These are phyloP conservation scores for Stenocarpella maydis DNA, from an alignment of 2,329 filamentous ascomycete genomes.

Conservation along the genomic window DNA sequence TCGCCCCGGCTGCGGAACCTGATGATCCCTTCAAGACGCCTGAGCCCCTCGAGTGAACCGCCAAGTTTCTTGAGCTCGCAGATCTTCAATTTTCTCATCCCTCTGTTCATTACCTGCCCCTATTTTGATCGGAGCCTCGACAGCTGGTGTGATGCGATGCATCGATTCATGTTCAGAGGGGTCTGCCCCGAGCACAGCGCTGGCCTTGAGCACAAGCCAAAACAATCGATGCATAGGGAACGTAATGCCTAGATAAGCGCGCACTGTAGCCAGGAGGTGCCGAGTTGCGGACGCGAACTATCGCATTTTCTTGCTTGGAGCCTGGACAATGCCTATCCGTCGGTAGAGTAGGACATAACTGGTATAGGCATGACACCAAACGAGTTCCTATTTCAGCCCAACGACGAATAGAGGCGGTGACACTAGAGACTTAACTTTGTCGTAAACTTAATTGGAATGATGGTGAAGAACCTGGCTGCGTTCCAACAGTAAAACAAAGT, in stretches of 20 bases:
- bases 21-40: slow-evolving; percentile 10
- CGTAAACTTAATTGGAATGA: slow-evolving; percentile 4
- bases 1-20: slow-evolving; percentile 23
- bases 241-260: background rate
- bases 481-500: slow-evolving; percentile 10
- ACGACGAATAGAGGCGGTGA: background rate
- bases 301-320: background rate
- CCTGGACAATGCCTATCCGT: background rate
- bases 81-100: slow-evolving; percentile 11
- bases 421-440: slow-evolving; percentile 2
- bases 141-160: background rate
- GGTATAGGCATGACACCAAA: background rate
- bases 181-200: background rate
- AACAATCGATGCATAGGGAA: background rate
- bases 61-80: slow-evolving; percentile 24
- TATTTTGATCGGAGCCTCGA: background rate
- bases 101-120: slow-evolving; percentile 5
- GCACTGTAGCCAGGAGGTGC: background rate
- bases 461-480: background rate
- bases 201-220: background rate
- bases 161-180: slow-evolving; percentile 13
- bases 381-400: slow-evolving; percentile 14
- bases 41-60: slow-evolving; percentile 10
- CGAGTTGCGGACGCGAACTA: background rate
- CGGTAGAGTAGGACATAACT: background rate